Evolutionary conservation across 2,329 filamentous ascomycete species (phyloP).

Genomic region (Clarireedia sp.): DNA sequence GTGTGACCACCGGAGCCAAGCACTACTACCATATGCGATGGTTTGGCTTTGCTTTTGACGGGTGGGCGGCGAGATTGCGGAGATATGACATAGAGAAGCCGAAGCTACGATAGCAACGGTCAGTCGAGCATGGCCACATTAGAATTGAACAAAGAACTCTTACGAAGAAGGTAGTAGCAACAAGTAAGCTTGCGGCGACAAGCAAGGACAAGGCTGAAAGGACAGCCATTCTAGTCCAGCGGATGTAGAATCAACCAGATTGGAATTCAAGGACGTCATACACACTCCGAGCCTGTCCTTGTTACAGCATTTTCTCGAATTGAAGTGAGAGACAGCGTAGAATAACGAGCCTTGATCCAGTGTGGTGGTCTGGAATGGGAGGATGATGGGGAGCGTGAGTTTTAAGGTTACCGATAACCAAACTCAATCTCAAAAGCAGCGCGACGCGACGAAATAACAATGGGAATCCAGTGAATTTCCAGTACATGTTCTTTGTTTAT

Average conservation of each 20-base stretch:
- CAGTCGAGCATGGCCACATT: background rate
- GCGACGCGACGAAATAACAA: background rate
- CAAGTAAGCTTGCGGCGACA: constrained; percentile 17
- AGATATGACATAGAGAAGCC: constrained; percentile 26
- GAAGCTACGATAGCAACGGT: constrained; percentile 19
- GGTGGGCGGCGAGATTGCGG: constrained; percentile 10
- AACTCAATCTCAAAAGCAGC: background rate
- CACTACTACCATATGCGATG: constrained; percentile 64
- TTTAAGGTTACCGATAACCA: background rate
- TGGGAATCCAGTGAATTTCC: no score
- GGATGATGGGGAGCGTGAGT: background rate
- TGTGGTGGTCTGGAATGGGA: no score
- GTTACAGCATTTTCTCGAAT: no score
- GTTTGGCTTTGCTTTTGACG: constrained; percentile 25
- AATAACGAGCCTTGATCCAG: no score
- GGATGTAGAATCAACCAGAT: no score
- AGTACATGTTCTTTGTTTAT: no score
- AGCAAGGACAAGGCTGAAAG: constrained; percentile 23
- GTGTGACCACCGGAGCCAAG: constrained; percentile 93
- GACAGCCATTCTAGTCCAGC: constrained; percentile 13
- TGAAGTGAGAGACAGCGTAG: no score
- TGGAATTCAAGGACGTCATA: no score
- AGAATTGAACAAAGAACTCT: constrained; percentile 6
- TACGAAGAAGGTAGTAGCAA: constrained; percentile 23
- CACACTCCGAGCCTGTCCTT: no score